Evolutionary conservation across 345 rosid genomes (phyloP).

Genomic region (Raphanus raphanistrum): DNA sequence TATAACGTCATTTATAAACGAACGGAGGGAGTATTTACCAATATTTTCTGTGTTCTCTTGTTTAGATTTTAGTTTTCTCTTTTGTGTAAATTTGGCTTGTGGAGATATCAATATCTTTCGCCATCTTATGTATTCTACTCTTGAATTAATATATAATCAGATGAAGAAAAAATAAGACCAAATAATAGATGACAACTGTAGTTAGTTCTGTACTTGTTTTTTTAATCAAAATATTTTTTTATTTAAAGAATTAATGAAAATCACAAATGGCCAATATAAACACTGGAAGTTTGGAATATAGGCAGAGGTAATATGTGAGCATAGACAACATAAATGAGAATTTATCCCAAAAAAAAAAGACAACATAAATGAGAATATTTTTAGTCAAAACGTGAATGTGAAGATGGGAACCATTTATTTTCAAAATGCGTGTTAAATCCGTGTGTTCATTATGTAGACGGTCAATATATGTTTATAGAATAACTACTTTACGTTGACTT

Average conservation of each 20-base stretch:
- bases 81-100: neutral
- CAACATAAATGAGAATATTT: neutral
- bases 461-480: conserved; percentile 18
- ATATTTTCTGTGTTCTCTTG: neutral
- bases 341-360: neutral
- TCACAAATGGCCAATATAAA: neutral
- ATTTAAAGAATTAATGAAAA: neutral
- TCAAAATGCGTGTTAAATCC: conserved; percentile 23
- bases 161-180: neutral
- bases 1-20: too few species aligned
- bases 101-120: neutral
- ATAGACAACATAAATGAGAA: neutral
- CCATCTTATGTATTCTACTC: neutral
- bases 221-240: neutral
- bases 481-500: conserved; percentile 8
- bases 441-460: neutral
- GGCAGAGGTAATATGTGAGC: neutral
- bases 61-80: neutral
- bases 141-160: neutral
- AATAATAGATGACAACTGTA: neutral
- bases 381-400: neutral
- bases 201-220: neutral
- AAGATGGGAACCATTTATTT: neutral
- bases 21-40: too few species aligned
- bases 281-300: neutral